A percentile compares a stretch with the other conserved stretches of the same genome.
phyloP scores from a whole-genome alignment of 306 rosid genomes.

The Dicorynia guianensis region DNA sequence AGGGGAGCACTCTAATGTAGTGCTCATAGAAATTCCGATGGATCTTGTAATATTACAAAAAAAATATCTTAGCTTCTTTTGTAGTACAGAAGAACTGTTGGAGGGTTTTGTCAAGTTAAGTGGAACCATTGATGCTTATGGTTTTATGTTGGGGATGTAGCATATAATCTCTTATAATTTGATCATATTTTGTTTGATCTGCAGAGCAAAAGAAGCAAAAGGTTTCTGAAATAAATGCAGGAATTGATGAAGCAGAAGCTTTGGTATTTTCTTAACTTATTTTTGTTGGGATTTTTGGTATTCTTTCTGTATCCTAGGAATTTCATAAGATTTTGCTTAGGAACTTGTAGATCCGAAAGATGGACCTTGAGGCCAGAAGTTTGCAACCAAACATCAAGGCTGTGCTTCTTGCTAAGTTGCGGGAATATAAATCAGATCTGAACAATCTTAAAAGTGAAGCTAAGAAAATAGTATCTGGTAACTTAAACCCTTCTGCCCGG shows the following conservation, averaged over 20 bases:
- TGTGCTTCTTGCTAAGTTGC: conserved; percentile 86
- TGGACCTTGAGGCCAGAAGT: conserved; percentile 97
- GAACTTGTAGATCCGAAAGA: conserved; percentile 72
- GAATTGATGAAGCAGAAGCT: conserved; percentile 90
- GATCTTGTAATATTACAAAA: conserved; percentile 13
- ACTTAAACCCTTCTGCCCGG: conserved; percentile 38
- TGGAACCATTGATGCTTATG: conserved; percentile 7
- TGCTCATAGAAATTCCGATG: background rate
- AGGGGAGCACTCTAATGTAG: conserved; percentile 1
- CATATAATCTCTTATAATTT: conserved; percentile 16
- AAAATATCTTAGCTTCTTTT: conserved; percentile 4
- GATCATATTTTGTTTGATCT: conserved; percentile 35
- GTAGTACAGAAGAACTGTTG: conserved; percentile 30
- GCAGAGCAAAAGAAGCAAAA: conserved; percentile 97
- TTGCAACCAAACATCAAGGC: conserved; percentile 87
- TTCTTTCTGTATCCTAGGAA: conserved; percentile 22
- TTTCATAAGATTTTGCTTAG: conserved; percentile 32
- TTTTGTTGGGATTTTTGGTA: conserved; percentile 37
- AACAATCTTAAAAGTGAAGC: conserved; percentile 86
- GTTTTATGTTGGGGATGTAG: conserved; percentile 21
- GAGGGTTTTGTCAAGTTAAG: conserved; percentile 14
- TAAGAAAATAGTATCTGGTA: conserved; percentile 75
- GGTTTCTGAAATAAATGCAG: conserved; percentile 77
- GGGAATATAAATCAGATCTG: conserved; percentile 95
- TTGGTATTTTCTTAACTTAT: conserved; percentile 61